Conservation (phyloP, 306 rosid species). For the Sechiopsis laciniata region DNA sequence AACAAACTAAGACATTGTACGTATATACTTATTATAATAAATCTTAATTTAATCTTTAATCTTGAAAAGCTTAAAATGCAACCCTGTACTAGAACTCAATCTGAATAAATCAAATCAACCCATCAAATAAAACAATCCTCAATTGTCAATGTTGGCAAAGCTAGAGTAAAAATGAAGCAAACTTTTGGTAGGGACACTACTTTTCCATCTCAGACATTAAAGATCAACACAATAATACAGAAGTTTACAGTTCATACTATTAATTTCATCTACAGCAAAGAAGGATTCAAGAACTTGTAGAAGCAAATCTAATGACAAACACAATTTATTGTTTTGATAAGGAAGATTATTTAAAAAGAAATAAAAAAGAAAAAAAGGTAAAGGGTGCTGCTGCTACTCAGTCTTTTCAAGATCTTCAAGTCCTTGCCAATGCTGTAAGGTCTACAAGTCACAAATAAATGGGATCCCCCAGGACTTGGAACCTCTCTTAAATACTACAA, state of each 20-base stretch:
- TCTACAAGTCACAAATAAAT: conserved; percentile 6
- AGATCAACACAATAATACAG: background rate
- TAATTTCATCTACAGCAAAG: background rate
- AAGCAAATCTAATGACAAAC: conserved; percentile 8
- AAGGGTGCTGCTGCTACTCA: conserved; percentile 15
- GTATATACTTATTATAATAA: no score
- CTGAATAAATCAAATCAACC: no score
- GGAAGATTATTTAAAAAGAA: background rate
- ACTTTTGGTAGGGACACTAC: no score
- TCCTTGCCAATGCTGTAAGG: conserved; percentile 12
- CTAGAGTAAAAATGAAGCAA: no score
- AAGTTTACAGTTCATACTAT: background rate
- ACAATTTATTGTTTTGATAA: conserved; percentile 8
- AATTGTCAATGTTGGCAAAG: no score
- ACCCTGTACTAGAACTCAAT: no score
- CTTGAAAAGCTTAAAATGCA: no score
- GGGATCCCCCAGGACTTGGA: conserved; percentile 1
- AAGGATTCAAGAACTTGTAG: background rate
- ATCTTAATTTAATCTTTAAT: no score
- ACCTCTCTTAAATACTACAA: background rate
- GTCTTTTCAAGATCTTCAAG: conserved; percentile 5
- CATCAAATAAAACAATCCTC: no score
- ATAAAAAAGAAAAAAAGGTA: no score
- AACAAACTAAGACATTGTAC: no score
- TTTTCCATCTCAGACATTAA: background rate